phyloP scores from a whole-genome alignment of 2,329 filamentous ascomycete species.

The Pestalotiopsis sp. region DNA sequence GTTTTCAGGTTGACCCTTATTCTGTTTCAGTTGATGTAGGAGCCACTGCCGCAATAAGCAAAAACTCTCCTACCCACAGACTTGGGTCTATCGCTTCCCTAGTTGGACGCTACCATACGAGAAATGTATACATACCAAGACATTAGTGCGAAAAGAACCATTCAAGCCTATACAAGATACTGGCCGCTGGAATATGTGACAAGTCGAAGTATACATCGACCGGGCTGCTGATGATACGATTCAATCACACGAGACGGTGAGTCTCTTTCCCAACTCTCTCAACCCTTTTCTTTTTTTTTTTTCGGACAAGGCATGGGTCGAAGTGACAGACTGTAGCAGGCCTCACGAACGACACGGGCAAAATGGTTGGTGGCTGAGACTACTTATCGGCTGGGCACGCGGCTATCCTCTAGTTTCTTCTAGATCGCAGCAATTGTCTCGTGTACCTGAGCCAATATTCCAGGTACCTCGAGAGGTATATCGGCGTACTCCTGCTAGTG shows the following conservation, averaged over 20 bases:
- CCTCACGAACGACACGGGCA: background rate
- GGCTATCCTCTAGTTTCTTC: background rate
- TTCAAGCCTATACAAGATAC: background rate
- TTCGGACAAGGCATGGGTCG: background rate
- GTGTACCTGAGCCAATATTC: background rate
- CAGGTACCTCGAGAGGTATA: background rate
- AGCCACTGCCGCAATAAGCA: constrained; percentile 9
- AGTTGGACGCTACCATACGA: background rate
- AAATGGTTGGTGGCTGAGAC: background rate
- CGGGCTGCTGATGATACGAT: background rate
- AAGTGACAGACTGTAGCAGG: background rate
- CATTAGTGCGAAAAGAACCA: background rate
- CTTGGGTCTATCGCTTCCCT: background rate
- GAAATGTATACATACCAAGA: background rate
- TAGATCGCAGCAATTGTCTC: background rate
- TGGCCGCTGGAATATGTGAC: background rate
- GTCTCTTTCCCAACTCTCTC: background rate
- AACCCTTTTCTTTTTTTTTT: background rate
- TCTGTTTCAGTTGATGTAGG: constrained; percentile 4
- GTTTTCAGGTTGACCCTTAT: background rate
- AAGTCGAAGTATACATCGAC: background rate
- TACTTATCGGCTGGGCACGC: background rate
- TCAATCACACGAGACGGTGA: background rate
- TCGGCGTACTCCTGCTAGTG: background rate
- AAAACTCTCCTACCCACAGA: constrained; percentile 5